phyloP scores from a whole-genome alignment of 2,329 filamentous ascomycete species.

The Xylaria sp. region DNA sequence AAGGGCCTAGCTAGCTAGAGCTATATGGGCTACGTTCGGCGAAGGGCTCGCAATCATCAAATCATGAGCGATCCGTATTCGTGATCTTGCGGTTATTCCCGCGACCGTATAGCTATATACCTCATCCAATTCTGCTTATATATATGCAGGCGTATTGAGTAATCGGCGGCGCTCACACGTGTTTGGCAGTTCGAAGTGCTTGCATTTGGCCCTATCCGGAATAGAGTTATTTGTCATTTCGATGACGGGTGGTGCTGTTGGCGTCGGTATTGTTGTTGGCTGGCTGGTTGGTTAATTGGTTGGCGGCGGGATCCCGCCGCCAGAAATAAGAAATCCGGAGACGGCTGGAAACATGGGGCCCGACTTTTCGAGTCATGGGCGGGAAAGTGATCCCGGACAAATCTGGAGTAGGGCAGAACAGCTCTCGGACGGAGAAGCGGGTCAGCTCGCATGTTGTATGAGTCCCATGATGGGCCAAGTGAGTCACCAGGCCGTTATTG shows the following conservation, averaged over 20 bases:
- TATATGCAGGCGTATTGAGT: not conserved
- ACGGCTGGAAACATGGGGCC: not conserved
- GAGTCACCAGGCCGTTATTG: constrained; percentile 13
- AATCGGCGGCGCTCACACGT: not conserved
- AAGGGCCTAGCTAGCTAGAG: too few species aligned
- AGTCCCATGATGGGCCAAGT: not conserved
- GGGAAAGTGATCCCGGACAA: not conserved
- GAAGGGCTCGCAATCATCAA: too few species aligned
- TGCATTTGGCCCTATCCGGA: not conserved
- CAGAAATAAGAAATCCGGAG: not conserved
- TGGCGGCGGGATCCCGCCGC: constrained; percentile 11
- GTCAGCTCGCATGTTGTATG: constrained; percentile 1
- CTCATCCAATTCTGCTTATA: not conserved
- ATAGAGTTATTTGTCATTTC: not conserved
- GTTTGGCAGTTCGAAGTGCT: not conserved
- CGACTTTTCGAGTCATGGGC: not conserved
- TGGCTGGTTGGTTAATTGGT: too few species aligned
- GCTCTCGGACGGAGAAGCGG: not conserved
- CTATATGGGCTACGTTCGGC: too few species aligned
- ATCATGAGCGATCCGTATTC: too few species aligned
- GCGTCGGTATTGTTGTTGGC: too few species aligned
- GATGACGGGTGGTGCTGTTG: not conserved
- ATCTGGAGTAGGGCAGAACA: not conserved
- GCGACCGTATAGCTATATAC: too few species aligned
- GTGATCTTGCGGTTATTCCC: too few species aligned